Percentiles rank a stretch among this genome's conserved stretches.
These are phyloP conservation scores for Aegilops speltoides DNA, from an alignment of 176 grass and related monocot species.

Conservation along the genomic window DNA sequence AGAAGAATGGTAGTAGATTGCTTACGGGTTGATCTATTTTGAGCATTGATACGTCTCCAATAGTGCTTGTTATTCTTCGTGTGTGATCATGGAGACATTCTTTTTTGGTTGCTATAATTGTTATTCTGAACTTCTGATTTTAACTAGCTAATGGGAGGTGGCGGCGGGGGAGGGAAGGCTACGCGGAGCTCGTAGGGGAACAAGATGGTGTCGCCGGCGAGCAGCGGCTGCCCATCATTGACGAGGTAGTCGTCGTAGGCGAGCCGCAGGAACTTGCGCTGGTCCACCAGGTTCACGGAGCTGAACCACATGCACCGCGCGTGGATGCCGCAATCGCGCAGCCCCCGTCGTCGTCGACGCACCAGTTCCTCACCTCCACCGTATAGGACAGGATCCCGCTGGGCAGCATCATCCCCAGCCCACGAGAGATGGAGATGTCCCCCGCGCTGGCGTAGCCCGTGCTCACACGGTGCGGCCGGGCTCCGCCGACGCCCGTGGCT, in stretches of 20 bases:
- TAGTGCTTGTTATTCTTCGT: too few relatives aligned
- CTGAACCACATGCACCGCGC: constrained; percentile 91
- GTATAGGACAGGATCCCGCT: constrained; percentile 54
- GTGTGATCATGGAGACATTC: too few relatives aligned
- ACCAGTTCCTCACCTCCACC: constrained; percentile 79
- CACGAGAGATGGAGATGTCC: constrained; percentile 49
- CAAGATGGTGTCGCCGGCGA: too few relatives aligned
- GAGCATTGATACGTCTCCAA: too few relatives aligned
- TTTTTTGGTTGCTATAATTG: too few relatives aligned
- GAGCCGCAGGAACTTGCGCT: constrained; percentile 67
- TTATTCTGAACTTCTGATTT: too few relatives aligned
- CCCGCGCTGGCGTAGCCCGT: constrained; percentile 35
- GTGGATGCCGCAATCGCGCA: constrained; percentile 72
- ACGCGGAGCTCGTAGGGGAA: too few relatives aligned
- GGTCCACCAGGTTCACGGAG: constrained; percentile 76
- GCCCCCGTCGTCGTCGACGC: constrained; percentile 1
- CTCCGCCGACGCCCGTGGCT: not conserved
- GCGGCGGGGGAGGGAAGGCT: too few relatives aligned
- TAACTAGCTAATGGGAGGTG: too few relatives aligned
- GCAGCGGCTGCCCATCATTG: constrained; percentile 65
- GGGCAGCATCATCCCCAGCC: constrained; percentile 2
- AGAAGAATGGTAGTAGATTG: too few relatives aligned
- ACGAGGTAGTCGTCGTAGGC: constrained; percentile 74
- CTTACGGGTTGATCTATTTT: too few relatives aligned
- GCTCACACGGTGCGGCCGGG: constrained; percentile 7